Conservation (phyloP, 2,329 filamentous ascomycete species). For the Microdochium trichocladiopsis region DNA sequence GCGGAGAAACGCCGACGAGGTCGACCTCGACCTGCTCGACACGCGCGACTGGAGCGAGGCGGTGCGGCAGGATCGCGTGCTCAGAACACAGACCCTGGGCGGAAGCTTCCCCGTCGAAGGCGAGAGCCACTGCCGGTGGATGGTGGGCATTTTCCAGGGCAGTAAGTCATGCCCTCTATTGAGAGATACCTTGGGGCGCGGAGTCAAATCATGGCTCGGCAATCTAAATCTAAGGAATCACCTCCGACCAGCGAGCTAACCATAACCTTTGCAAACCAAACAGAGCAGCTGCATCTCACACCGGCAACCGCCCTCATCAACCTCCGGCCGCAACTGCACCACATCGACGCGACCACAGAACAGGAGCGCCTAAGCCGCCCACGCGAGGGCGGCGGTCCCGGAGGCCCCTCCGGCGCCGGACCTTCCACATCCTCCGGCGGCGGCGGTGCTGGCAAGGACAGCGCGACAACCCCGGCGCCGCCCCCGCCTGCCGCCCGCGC, state of each 20-base stretch:
- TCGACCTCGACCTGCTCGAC: conserved; percentile 30
- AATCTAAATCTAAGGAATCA: not conserved
- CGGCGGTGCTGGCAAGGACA: conserved; percentile 21
- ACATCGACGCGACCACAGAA: conserved; percentile 79
- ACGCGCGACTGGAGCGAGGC: conserved; percentile 62
- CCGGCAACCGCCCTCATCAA: conserved; percentile 78
- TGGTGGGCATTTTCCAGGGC: conserved; percentile 85
- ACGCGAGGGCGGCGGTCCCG: conserved; percentile 23
- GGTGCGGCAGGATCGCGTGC: conserved; percentile 60
- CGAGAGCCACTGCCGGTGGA: conserved; percentile 63
- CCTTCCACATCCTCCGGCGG: not conserved
- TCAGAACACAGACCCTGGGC: conserved; percentile 77
- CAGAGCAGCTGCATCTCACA: conserved; percentile 81
- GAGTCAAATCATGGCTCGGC: no score
- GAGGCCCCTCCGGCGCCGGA: conserved; percentile 9
- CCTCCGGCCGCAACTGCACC: conserved; percentile 85
- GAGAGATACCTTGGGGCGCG: no score
- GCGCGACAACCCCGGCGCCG: conserved; percentile 22
- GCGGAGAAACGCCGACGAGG: conserved; percentile 22
- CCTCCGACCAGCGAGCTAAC: no score
- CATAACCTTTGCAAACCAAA: not conserved
- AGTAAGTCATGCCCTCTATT: conserved; percentile 51
- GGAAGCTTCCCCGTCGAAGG: conserved; percentile 68
- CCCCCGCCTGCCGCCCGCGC: conserved; percentile 55
- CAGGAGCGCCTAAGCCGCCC: conserved; percentile 48